Conservation (phyloP, 331 rosid species). For the Quercus tomentella region DNA sequence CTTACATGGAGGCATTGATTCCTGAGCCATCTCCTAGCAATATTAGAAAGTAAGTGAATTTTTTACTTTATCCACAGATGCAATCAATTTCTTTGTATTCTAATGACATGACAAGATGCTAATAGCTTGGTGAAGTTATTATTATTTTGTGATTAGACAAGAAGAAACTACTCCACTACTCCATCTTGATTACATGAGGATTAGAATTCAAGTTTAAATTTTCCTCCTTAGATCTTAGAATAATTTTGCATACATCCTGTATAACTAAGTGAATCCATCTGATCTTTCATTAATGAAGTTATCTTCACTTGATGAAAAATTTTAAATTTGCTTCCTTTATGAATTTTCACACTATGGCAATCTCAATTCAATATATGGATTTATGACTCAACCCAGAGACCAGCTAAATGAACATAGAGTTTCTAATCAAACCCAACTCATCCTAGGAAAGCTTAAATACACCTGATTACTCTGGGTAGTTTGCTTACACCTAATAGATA, state of each 20-base stretch:
- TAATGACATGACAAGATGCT: slow-evolving; percentile 11
- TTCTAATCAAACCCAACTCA: neutral
- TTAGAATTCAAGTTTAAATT: neutral
- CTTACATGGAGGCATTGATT: slow-evolving; percentile 92
- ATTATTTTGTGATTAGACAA: neutral
- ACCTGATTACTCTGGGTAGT: neutral
- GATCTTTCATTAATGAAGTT: too few relatives aligned
- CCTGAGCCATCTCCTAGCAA: slow-evolving; percentile 88
- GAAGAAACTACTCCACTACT: neutral
- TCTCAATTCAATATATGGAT: neutral
- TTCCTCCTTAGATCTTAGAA: neutral
- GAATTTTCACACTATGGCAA: neutral
- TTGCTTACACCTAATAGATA: neutral
- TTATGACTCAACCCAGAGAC: neutral
- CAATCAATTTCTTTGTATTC: neutral
- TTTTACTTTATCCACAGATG: slow-evolving; percentile 9
- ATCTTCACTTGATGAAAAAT: too few relatives aligned
- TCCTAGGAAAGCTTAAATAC: neutral
- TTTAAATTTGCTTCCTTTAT: neutral
- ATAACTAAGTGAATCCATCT: too few relatives aligned
- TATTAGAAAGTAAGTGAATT: slow-evolving; percentile 51
- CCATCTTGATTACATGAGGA: neutral
- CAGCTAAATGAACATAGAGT: neutral
- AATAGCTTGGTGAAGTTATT: neutral
- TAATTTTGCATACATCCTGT: too few relatives aligned